Evolutionary conservation across 352 stramenopile genomes (phyloP).

Genomic region (Phytophthora multivora): DNA sequence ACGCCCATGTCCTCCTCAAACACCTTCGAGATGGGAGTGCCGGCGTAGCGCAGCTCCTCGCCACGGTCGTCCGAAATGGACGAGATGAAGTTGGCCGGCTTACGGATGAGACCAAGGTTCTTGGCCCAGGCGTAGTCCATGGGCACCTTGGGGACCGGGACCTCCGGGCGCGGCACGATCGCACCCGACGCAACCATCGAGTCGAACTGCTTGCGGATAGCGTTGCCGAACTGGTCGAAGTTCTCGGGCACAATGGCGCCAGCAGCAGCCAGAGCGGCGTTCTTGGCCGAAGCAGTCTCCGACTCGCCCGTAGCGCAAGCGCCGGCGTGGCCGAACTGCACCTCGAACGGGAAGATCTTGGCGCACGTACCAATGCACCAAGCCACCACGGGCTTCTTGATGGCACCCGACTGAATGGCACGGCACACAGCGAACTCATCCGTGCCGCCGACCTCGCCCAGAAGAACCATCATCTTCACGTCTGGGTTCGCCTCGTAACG

Average conservation of each 20-base stretch:
- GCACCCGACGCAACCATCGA: slow-evolving; percentile 74
- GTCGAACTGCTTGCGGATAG: slow-evolving; percentile 92
- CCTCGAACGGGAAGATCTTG: slow-evolving; percentile 97
- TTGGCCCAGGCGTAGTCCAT: slow-evolving; percentile 98
- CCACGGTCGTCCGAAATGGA: slow-evolving; percentile 97
- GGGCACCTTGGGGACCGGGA: slow-evolving; percentile 93
- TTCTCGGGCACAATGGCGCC: slow-evolving; percentile 93
- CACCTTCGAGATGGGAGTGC: slow-evolving; percentile 95
- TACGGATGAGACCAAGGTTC: slow-evolving; percentile 95
- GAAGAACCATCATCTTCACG: slow-evolving; percentile 96
- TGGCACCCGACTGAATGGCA: slow-evolving; percentile 92
- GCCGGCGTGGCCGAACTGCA: slow-evolving; percentile 97
- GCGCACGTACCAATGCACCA: slow-evolving; percentile 98
- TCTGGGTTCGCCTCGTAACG: slow-evolving; percentile 96
- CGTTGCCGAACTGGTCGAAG: slow-evolving; percentile 95
- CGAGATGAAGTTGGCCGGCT: slow-evolving; percentile 97
- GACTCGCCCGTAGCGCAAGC: slow-evolving; percentile 92
- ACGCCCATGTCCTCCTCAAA: slow-evolving; percentile 95
- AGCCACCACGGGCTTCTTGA: slow-evolving; percentile 97
- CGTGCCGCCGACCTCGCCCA: slow-evolving; percentile 95
- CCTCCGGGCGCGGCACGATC: slow-evolving; percentile 89
- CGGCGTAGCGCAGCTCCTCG: slow-evolving; percentile 95
- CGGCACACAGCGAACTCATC: slow-evolving; percentile 97
- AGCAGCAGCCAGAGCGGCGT: slow-evolving; percentile 87
- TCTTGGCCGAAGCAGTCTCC: slow-evolving; percentile 95